Base-by-base conservation (phyloP, 345 rosid genomes). In the Hirschfeldia incana region DNA sequence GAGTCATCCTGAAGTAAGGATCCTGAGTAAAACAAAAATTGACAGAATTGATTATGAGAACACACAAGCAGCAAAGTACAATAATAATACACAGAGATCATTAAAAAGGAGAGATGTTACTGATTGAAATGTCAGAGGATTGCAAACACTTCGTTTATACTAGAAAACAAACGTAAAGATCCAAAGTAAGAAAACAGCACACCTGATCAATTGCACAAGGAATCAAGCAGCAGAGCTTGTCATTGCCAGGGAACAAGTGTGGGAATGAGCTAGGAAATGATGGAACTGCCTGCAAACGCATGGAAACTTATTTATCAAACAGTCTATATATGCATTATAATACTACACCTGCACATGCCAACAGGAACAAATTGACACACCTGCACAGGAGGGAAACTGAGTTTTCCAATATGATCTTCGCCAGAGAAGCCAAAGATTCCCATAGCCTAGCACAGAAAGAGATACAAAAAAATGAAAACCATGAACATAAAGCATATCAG, bases 191-290 rank as follows among this genome's bases (percentile, higher is more conserved):
- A 17, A 16, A 16, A 71, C 34, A 70, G 77, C 81, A 46, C 21
- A 90, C 98, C 98, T 94, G 98, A 74, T 94, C 98, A 80, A 94
- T 93, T 12, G 96, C 98, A 74, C 98, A 94, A 39, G 98, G 98
- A 79, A 94, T 91, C 86, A 94, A 84, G 85, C 98, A 94, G 55
- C 91, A 92, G 57, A 91, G 92, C 37, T 89, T 79, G 78, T 89
- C 90, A 67, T 85, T 86, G 32, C 95, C 94, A 3, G 92, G 69
- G 80, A 94, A 94, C 55, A 94, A 78, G 74, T 94, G 97, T 1
- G 97, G 98, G 77, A 94, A 94, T 67, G 98, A 92, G 51, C 93
- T 90, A 8, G 98, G 94, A 85, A 92, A 94, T 5, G 97, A 92
- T 63, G 98, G 97, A 77, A 87, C 98, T 30, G 98, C 98, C 97